Evolutionary conservation across 371 early-diverging fungal genomes (phyloP).

Genomic region (Apophysomyces ossiformis): DNA sequence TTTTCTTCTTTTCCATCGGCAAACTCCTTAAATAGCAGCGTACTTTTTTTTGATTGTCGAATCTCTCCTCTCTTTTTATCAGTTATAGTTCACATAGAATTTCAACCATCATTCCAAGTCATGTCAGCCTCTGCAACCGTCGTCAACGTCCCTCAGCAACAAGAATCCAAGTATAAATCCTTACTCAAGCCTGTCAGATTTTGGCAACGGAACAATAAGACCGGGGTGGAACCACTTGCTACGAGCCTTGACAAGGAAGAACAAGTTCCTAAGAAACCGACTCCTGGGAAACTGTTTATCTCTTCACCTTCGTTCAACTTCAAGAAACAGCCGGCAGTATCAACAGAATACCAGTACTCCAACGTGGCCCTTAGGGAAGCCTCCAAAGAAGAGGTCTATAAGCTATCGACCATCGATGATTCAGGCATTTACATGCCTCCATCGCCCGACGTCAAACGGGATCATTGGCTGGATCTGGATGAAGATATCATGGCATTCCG

Average conservation of each 20-base stretch:
- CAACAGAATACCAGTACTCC: constrained; percentile 8
- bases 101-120: neutral
- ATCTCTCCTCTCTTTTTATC: no score
- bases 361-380: constrained; percentile 34
- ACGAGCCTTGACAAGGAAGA: neutral
- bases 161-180: constrained; percentile 17
- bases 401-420: constrained; percentile 46
- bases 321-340: constrained; percentile 4
- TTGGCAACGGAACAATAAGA: constrained; percentile 17
- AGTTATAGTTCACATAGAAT: no score
- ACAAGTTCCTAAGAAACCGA: neutral
- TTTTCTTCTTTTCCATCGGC: no score
- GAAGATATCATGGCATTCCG: constrained; percentile 32
- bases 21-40: no score
- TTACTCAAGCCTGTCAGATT: constrained; percentile 22
- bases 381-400: constrained; percentile 31
- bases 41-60: no score
- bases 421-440: constrained; percentile 48
- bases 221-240: neutral
- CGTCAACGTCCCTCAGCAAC: neutral
- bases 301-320: neutral
- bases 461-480: constrained; percentile 33
- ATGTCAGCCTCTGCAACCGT: constrained; percentile 6
- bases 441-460: constrained; percentile 37
- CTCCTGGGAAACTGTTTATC: neutral